Percentiles rank a stretch among this genome's conserved stretches.
These are phyloP conservation scores for Cladobotryum mycophilum DNA, from an alignment of 2,329 filamentous ascomycete species.

Conservation along the genomic window DNA sequence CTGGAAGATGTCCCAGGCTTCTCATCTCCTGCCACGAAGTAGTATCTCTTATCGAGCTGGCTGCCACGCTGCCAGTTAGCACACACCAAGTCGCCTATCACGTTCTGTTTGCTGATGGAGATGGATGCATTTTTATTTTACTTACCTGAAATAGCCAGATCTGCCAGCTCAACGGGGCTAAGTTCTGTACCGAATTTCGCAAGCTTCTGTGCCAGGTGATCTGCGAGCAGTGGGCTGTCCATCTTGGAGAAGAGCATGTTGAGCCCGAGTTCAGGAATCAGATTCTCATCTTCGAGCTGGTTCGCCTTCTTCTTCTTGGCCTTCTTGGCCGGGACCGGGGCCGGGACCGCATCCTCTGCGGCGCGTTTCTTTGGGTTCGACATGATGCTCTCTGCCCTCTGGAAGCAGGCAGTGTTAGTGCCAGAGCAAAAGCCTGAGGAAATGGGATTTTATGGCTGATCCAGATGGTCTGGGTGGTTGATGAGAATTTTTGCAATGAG, in stretches of 20 bases:
- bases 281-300: constrained; percentile 47
- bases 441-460: too few species aligned
- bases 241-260: constrained; percentile 77
- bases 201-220: constrained; percentile 76
- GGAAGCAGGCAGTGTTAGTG: too few species aligned
- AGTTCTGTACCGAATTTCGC: constrained; percentile 72
- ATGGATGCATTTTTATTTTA: background rate
- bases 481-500: too few species aligned
- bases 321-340: constrained; percentile 30
- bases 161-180: constrained; percentile 76
- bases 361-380: constrained; percentile 50
- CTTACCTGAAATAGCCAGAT: constrained; percentile 72
- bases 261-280: constrained; percentile 65
- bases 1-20: constrained; percentile 65
- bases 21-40: constrained; percentile 64
- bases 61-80: constrained; percentile 35
- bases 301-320: constrained; percentile 48
- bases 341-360: constrained; percentile 40
- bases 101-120: background rate
- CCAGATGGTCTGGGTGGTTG: too few species aligned
- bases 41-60: constrained; percentile 70
- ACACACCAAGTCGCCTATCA: background rate
- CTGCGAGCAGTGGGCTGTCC: constrained; percentile 76
- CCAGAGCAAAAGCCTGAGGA: too few species aligned
- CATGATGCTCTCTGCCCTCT: constrained; percentile 21